Base-by-base conservation (phyloP, 768 basidiomycete species). In the Chiua virens region DNA sequence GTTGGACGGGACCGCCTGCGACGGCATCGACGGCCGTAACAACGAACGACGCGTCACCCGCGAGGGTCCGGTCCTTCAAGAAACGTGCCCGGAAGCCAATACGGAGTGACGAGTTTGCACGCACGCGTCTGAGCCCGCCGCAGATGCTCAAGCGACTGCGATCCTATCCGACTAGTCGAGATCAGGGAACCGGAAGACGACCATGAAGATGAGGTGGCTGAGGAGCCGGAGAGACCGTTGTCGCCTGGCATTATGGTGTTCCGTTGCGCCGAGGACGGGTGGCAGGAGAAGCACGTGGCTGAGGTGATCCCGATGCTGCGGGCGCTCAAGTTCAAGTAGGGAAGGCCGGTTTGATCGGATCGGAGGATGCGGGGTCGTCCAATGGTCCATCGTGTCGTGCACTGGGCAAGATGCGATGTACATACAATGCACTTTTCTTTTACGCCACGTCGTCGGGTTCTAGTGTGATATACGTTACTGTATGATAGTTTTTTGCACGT, bases 251-350 rank as follows among this genome's bases (percentile, higher is more conserved):
- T 54, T 4, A 23, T 47, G 2, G 52, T 43, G 35, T 41, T 67
- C 21, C 54, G 57, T 21, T 46, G 47, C 10, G 48, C 37, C 14
- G 48, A 59, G 20, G 46, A 35, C 21, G 43, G 39, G 11, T 67
- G 63, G 62, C 36, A 58, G n/a, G 65, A 67, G 45, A 60, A 47
- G 32, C 46, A 52, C 25, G 18, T 71, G 45, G 42, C 38, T 1
- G 69, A 71, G 9, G 63, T 71, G n/a, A 66, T 71, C 6, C 65
- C 63, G n/a, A 51, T 49, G 32, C 25, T 69, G 23, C 67, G 67
- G 50, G 47, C 52, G n/a, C 58, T 69, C 34, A 69, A 46, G 47
- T 22, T 30, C 5, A 57, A 47, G 47, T 62, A 64, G 48, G n/a
- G 36, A 13, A 20, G 34, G 36, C 3, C 18, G 21, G 42, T 28